These are phyloP conservation scores for Phytophthora tentaculata DNA, from an alignment of 352 stramenopile genomes.

Conservation along the genomic window DNA sequence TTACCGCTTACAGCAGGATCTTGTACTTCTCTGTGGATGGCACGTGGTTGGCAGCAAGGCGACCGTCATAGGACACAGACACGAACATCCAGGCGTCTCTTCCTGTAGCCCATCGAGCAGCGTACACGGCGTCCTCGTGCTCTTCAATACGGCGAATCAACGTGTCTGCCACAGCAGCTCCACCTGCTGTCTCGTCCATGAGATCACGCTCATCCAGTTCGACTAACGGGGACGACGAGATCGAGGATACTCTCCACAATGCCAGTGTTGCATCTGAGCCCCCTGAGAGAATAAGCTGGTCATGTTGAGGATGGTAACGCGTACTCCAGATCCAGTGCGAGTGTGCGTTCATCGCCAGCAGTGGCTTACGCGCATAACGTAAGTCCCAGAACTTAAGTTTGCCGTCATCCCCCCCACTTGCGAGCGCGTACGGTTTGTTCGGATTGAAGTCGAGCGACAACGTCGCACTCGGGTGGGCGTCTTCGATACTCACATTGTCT, in stretches of 20 bases:
- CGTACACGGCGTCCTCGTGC: constrained; percentile 95
- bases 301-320: constrained; percentile 98
- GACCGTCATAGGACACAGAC: constrained; percentile 95
- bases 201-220: constrained; percentile 90
- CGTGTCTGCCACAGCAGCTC: constrained; percentile 66
- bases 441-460: constrained; percentile 97
- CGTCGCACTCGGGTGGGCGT: constrained; percentile 66
- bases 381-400: constrained; percentile 99
- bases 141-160: constrained; percentile 93
- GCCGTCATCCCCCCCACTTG: constrained; percentile 94
- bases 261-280: constrained; percentile 95
- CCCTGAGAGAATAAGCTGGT: constrained; percentile 95
- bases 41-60: constrained; percentile 95
- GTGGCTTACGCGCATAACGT: constrained; percentile 70
- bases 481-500: constrained; percentile 50
- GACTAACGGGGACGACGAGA: constrained; percentile 96
- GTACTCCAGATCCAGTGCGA: constrained; percentile 92
- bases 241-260: constrained; percentile 96
- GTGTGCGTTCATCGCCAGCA: constrained; percentile 92
- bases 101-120: constrained; percentile 90
- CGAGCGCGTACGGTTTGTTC: constrained; percentile 95
- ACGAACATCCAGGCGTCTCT: constrained; percentile 97
- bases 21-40: constrained; percentile 99
- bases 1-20: constrained; percentile 92
- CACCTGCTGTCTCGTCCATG: constrained; percentile 65